Base-by-base conservation (phyloP, 768 basidiomycete genomes). In the Boletus subparvulus region DNA sequence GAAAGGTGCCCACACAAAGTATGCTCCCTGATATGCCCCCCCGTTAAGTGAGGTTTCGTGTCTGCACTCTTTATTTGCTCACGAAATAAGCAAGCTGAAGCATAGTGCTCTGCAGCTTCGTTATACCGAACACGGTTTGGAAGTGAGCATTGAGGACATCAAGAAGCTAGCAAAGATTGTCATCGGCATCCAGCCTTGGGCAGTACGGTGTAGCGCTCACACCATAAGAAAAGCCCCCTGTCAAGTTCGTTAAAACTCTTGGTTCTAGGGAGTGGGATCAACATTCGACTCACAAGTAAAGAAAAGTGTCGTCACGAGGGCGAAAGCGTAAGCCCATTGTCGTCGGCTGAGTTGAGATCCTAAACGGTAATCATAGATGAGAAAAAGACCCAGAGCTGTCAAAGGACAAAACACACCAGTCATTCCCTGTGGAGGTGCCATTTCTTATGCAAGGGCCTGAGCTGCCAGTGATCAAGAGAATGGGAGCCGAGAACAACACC, bases 81-180 rank as follows among this genome's bases (percentile, higher is more conserved):
- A 82, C 80, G 63, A 87, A 87, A 66, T 88, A 90, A 6, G 87
- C 86, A 24, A 89, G 75, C 61, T 90, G 88, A 54, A 92, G 77
- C 59, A 89, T 77, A 7, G 89, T 88, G 52, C 87, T 88, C 71
- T 88, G 83, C 28, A 86, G 76, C 68, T 86, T 88, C 39, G 76
- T 73, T 67, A 92, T 87, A 12, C 77, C 75, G 65, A 90, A 87
- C 39, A 88, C 80, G 3, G 70, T 69, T 74, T 89, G 88, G 73
- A 90, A 90, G 73, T 90, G 88, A 46, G 86, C 82, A 64, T 85
- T 85, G 56, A 85, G 75, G 51, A 85, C 84, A 65, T 86, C 84
- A 61, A 86, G 84, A 47, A 86, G 78, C 84, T 85, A 61, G 21
- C 71, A 14, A 40, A 42, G 32, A 47, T 61, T 61, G 57, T 66